These are phyloP conservation scores for Kondoa subrosea DNA, from an alignment of 768 basidiomycete species.

Conservation along the genomic window DNA sequence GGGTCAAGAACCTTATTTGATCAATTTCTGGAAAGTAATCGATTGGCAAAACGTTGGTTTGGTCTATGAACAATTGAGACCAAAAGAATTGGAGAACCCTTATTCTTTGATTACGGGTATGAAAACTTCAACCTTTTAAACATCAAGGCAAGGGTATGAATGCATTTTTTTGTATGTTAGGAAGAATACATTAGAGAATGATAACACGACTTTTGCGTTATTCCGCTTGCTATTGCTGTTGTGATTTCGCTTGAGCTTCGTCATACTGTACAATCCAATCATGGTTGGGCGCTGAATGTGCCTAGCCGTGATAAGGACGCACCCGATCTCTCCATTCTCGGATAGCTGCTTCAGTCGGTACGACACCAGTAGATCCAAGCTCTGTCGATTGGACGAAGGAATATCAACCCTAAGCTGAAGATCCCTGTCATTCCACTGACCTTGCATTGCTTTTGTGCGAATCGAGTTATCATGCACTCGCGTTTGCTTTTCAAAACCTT, in stretches of 20 bases:
- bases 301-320: not conserved
- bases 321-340: conserved; percentile 4
- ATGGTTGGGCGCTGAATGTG: not conserved
- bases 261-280: not conserved
- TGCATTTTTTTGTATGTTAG: not conserved
- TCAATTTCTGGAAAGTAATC: conserved; percentile 63
- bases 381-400: not conserved
- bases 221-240: not conserved
- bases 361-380: not conserved
- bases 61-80: not conserved
- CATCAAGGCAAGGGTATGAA: not conserved
- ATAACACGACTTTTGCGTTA: not conserved
- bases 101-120: not conserved
- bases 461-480: conserved; percentile 7
- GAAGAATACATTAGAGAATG: not conserved
- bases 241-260: not conserved
- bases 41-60: conserved; percentile 51
- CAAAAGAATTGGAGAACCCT: not conserved
- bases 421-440: not conserved
- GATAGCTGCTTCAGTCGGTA: conserved; percentile 3
- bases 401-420: not conserved
- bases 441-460: not conserved
- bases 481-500: not conserved
- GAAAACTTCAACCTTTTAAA: too few relatives aligned
- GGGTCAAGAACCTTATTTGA: conserved; percentile 75